Evolutionary conservation across 2,329 filamentous ascomycete species (phyloP), one percentile per base, ranked within the genome.

Genomic region (Shiraia sp.): DNA sequence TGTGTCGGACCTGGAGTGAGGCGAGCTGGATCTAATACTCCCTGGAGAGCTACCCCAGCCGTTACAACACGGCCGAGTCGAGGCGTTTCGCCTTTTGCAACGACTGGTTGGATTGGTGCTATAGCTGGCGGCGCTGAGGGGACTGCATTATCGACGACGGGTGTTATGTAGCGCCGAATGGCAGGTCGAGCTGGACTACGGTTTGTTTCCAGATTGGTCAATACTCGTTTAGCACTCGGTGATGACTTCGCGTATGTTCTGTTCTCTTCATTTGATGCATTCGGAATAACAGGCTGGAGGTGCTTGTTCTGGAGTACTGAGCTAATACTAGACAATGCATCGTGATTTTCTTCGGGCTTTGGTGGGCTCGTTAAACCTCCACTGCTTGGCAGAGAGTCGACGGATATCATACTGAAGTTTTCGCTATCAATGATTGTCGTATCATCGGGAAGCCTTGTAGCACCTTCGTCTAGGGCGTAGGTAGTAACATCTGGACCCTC

Each of bases 381-480:
- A 28, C 49, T 59, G 29, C 64, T 69, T 22, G 69, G 69, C 23
- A 78, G 50, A 2, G 74, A 75, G 25, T 76, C 72, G 9, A 76
- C 61, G 2, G 74, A 76, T 1, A 78, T 67, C 70, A 78, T 76
- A 42, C 72, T 78, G 55, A 78, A 77, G 38, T 72, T 73, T 49
- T 77, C 75, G 45, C 74, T 75, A 30, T 73, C 66, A 6, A 72
- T 57, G n/a, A 76, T 62, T 0, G 74, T 77, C 8, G 69, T 66
- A 27, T 77, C 74, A 15, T 74, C 74, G 3, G 55, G 61, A 57
- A 63, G 61, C 10, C 63, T 54, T 3, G 61, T 66, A 1, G 57
- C 48, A n/a, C 58, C 59, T 46, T 66, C 60, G 9, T 68, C 61
- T 36, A 64, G 60, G 1, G 52, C 57, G 45, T 55, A 63, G 9